phyloP scores from a whole-genome alignment of 805 yeast genomes.

The Spathaspora girioi region DNA sequence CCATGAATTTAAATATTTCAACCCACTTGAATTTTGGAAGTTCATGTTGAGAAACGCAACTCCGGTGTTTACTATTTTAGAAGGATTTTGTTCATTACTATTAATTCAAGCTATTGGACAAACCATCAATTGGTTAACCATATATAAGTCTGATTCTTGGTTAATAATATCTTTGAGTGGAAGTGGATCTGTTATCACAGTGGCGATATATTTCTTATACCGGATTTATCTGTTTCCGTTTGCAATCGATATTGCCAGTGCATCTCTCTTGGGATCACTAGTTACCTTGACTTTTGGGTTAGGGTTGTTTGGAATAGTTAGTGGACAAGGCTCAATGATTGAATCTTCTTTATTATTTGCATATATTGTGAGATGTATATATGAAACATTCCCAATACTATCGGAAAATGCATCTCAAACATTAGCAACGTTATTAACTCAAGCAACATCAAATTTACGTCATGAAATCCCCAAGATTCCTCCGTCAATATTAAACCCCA shows the following conservation, averaged over 20 bases:
- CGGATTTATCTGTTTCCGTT: slow-evolving; percentile 78
- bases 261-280: slow-evolving; percentile 83
- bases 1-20: not conserved
- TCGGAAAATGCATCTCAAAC: slow-evolving; percentile 47
- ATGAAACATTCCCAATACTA: slow-evolving; percentile 87
- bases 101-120: slow-evolving; percentile 93
- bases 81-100: slow-evolving; percentile 88
- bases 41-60: slow-evolving; percentile 73
- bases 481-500: slow-evolving; percentile 29
- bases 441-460: slow-evolving; percentile 28
- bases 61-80: slow-evolving; percentile 82
- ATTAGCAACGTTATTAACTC: slow-evolving; percentile 28
- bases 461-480: slow-evolving; percentile 36
- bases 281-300: slow-evolving; percentile 71
- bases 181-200: slow-evolving; percentile 72
- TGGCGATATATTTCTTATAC: slow-evolving; percentile 73
- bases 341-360: slow-evolving; percentile 85
- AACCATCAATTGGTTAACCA: slow-evolving; percentile 65
- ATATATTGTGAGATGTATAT: slow-evolving; percentile 88
- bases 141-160: slow-evolving; percentile 69
- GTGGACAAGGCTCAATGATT: slow-evolving; percentile 83
- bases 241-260: slow-evolving; percentile 64
- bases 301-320: slow-evolving; percentile 78
- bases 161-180: slow-evolving; percentile 67
- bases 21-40: slow-evolving; percentile 63